These are phyloP conservation scores for Vigna nakashimae DNA, from an alignment of 306 rosid genomes.

Conservation along the genomic window DNA sequence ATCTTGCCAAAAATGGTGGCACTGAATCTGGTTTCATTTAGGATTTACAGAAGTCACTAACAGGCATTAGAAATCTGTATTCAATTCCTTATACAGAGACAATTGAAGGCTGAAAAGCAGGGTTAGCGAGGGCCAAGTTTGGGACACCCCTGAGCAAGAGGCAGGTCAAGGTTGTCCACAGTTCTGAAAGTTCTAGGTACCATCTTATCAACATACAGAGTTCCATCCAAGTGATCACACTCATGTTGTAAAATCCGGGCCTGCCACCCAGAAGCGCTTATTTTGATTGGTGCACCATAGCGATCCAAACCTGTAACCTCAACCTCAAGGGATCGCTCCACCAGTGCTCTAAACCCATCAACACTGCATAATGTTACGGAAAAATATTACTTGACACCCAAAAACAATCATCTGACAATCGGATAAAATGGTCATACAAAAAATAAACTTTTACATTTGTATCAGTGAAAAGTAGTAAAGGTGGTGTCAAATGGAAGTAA, in stretches of 20 bases:
- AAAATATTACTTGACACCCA: too few species aligned
- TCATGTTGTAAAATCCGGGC: constrained; percentile 93
- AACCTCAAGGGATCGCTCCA: constrained; percentile 84
- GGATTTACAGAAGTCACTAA: background rate
- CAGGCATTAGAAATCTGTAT: constrained; percentile 14
- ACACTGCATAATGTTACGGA: constrained; percentile 59
- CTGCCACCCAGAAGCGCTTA: constrained; percentile 90
- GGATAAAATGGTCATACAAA: too few species aligned
- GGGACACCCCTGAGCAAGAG: constrained; percentile 87
- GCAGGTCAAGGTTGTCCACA: constrained; percentile 70
- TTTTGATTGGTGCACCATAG: constrained; percentile 63
- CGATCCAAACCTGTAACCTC: constrained; percentile 91
- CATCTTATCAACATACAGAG: constrained; percentile 90
- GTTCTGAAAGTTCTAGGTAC: constrained; percentile 81
- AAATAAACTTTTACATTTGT: too few species aligned
- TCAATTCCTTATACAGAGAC: background rate
- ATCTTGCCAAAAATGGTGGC: constrained; percentile 21
- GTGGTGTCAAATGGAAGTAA: too few species aligned
- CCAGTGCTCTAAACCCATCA: constrained; percentile 83
- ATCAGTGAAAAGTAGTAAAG: too few species aligned
- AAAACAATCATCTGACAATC: too few species aligned
- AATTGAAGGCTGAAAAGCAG: background rate
- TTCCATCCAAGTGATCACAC: constrained; percentile 93
- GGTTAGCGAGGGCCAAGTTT: constrained; percentile 66
- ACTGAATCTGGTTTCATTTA: background rate